Base-by-base conservation (phyloP, 768 basidiomycete genomes). In the Lactarius psammicola region DNA sequence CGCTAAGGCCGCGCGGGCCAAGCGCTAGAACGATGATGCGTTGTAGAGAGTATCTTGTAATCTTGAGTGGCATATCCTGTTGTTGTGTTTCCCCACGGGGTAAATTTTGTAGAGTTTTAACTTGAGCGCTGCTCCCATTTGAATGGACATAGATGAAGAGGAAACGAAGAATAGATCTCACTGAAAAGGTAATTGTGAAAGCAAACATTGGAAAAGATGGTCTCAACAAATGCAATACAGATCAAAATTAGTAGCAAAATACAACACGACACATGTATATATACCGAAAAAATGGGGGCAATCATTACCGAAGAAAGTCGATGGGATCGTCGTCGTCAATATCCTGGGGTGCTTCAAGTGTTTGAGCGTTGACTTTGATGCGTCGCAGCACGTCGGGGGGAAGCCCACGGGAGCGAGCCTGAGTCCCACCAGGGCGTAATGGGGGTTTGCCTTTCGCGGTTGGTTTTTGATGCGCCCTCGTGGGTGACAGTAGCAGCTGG, bases 321-420 rank as follows among this genome's bases (percentile, higher is more conserved):
- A 66, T 66, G 28, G 61, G 65, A 54, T 66, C 65, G 56, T 66
- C 65, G 17, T 62, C 65, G 26, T 66, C 65, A 31, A 57, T 15
- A 5, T 59, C 63, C 17, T 54, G 23, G 10, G 34, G n/a, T 23
- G 40, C 56, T 9, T 40, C 55, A 51, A 30, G 49, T 15, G 18
- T 31, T 17, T n/a, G 65, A 11, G 60, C 65, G 28, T 57, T 62
- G 18, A 18, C 26, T 11, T 59, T 58, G 40, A 66, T 54, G 5
- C 65, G 65, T 3, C 65, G 61, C 10, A 62, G 57, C 20, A 66
- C 61, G 8, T 26, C 61, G 3, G 13, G 65, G 0, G 65, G 65
- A 18, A 54, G 57, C 0, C 65, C 61, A n/a, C 65, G 60, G 11
- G 56, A 20, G 17, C 60, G 65, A 11, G 17, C 31, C 34, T 1